These are phyloP conservation scores for Daldinia decipiens DNA, from an alignment of 495 filamentous ascomycete species.

Conservation along the genomic window DNA sequence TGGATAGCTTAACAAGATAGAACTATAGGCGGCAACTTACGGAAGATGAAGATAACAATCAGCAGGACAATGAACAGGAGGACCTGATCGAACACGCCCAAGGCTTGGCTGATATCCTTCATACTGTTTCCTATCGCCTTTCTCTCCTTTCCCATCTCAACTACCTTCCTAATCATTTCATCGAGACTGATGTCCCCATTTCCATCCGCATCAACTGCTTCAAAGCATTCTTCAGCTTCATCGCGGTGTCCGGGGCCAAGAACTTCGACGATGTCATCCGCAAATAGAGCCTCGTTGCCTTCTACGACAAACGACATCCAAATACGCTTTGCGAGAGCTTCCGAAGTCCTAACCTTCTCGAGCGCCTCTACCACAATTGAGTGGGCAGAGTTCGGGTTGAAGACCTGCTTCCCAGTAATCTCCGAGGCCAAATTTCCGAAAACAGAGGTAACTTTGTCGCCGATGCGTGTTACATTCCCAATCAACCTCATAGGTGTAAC, in stretches of 20 bases:
- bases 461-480: slow-evolving; percentile 79
- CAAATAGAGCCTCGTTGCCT: slow-evolving; percentile 78
- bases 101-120: slow-evolving; percentile 96
- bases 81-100: slow-evolving; percentile 87
- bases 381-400: slow-evolving; percentile 89
- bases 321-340: slow-evolving; percentile 88
- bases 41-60: slow-evolving; percentile 84
- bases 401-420: slow-evolving; percentile 92
- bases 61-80: slow-evolving; percentile 81
- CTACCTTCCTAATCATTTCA: slow-evolving; percentile 91
- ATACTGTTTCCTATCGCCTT: slow-evolving; percentile 89
- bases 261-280: slow-evolving; percentile 87
- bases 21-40: slow-evolving; percentile 54
- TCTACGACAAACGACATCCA: slow-evolving; percentile 99
- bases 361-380: slow-evolving; percentile 89
- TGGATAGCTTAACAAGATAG: not conserved
- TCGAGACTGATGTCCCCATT: slow-evolving; percentile 96
- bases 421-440: slow-evolving; percentile 96
- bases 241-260: slow-evolving; percentile 74
- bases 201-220: slow-evolving; percentile 79
- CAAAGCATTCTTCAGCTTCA: slow-evolving; percentile 86
- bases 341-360: slow-evolving; percentile 81
- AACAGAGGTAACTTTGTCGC: slow-evolving; percentile 88
- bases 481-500: slow-evolving; percentile 81
- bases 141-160: slow-evolving; percentile 81